These are phyloP conservation scores for Fraxinus baroniana DNA, from an alignment of 305 asterid genomes.

Conservation along the genomic window DNA sequence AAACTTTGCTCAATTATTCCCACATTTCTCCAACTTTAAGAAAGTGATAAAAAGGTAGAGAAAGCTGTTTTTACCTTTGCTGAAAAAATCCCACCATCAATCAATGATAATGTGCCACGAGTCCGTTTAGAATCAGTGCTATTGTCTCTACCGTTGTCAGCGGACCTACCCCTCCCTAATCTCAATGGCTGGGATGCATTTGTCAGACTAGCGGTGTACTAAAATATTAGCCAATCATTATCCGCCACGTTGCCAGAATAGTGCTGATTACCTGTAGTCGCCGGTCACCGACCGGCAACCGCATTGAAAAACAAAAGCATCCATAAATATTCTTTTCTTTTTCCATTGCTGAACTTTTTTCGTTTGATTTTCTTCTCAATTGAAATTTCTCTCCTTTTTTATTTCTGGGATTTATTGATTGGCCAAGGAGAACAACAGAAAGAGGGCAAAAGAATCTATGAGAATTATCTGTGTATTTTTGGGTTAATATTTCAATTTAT, in stretches of 20 bases:
- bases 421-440: conserved; percentile 3
- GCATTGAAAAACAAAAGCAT: conserved; percentile 35
- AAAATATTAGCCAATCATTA: conserved; percentile 2
- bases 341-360: background rate
- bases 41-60: background rate
- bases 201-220: conserved; percentile 29
- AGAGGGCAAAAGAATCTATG: conserved; percentile 8
- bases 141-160: background rate
- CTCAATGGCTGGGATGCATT: conserved; percentile 38
- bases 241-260: conserved; percentile 39
- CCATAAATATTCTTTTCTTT: background rate
- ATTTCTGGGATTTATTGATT: background rate
- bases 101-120: background rate
- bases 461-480: background rate
- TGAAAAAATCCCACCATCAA: background rate
- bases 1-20: background rate
- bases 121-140: background rate
- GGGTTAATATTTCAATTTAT: background rate
- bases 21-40: background rate
- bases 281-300: conserved; percentile 44
- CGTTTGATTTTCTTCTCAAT: background rate
- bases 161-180: background rate
- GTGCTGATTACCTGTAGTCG: conserved; percentile 30
- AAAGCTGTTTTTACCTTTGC: background rate
- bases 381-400: conserved; percentile 12